Evolutionary conservation across 2,329 filamentous ascomycete species (phyloP), one percentile per base, ranked within the genome.

Genomic region (Ophiostoma triangulosporum): DNA sequence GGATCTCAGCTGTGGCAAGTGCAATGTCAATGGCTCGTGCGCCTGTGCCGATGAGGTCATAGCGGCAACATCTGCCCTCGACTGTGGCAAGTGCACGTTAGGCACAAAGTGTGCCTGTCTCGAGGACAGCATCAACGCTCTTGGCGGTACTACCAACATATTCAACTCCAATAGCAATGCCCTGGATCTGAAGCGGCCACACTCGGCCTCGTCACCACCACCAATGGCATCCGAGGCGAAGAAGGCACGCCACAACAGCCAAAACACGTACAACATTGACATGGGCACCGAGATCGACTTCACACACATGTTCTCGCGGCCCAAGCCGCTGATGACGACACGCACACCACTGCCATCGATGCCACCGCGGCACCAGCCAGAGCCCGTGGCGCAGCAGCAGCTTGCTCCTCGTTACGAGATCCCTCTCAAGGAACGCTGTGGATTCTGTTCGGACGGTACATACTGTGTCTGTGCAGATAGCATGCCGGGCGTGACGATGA

Each of bases 401-500:
- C 55, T 20, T 20, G 51, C 46, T 53, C 60, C 46, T 52, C 61
- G 59, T 54, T 63, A 53, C 15, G 53, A 59, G n/a, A 66, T 75
- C 40, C 69, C 72, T 11, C 72, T 76, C 5, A 76, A 79, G 57
- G 86, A 91, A 61, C 77, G 79, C 20, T 93, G 87, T 64, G 87
- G 87, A 6, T 93, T 93, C 69, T 93, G 87, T 67, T 80, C 83
- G 57, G 85, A 90, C 56, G 86, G 85, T 4, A 89, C 84, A 0
- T 87, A 87, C 61, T 93, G 87, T 63, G 81, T 89, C 59, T 93
- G 87, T 66, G 86, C 86, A 24, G 86, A 90, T 9, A 60, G 63
- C 17, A 63, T 64, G 56, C 57, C 61, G 14, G 57, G 62, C 12
- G 50, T 61, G 12, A 60, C 59, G 15, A 68, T 66, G 31, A 66